Evolutionary conservation across 768 basidiomycete species (phyloP).

Genomic region (Gyrodon lividus): DNA sequence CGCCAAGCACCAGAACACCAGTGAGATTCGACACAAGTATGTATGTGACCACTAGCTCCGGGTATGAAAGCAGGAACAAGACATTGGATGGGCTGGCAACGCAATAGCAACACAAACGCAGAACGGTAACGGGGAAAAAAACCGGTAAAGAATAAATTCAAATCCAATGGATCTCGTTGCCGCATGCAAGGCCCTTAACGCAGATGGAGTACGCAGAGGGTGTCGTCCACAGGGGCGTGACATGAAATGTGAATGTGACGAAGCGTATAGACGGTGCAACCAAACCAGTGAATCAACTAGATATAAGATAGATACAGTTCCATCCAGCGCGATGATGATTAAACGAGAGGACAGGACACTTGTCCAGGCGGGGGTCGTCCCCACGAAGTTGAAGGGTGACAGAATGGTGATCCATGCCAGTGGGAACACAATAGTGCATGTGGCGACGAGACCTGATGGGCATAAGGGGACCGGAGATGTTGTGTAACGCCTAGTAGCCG

Average conservation of each 20-base stretch:
- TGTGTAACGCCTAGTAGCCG: not conserved
- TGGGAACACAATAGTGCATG: slow-evolving; percentile 6
- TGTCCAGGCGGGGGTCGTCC: slow-evolving; percentile 24
- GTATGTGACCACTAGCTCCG: not conserved
- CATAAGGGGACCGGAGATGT: slow-evolving; percentile 2
- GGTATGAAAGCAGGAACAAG: not conserved
- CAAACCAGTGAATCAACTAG: slow-evolving; percentile 13
- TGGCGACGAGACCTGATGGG: not conserved
- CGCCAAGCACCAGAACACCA: no score
- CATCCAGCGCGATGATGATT: slow-evolving; percentile 20
- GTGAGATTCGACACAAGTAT: not conserved
- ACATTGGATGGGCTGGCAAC: not conserved
- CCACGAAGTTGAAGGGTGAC: slow-evolving; percentile 6
- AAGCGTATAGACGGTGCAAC: slow-evolving; percentile 13
- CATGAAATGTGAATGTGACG: slow-evolving; percentile 6
- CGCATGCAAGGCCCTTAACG: not conserved
- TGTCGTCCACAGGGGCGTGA: not conserved
- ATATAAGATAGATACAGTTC: slow-evolving; percentile 26
- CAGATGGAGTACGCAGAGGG: not conserved
- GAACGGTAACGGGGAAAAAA: no score
- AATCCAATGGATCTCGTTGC: slow-evolving; percentile 4
- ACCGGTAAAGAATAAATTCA: not conserved
- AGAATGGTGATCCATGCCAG: not conserved
- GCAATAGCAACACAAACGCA: no score
- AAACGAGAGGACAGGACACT: slow-evolving; percentile 32